phyloP scores from a whole-genome alignment of 2,329 filamentous ascomycete genomes.

The Trichoderma koningiopsis region DNA sequence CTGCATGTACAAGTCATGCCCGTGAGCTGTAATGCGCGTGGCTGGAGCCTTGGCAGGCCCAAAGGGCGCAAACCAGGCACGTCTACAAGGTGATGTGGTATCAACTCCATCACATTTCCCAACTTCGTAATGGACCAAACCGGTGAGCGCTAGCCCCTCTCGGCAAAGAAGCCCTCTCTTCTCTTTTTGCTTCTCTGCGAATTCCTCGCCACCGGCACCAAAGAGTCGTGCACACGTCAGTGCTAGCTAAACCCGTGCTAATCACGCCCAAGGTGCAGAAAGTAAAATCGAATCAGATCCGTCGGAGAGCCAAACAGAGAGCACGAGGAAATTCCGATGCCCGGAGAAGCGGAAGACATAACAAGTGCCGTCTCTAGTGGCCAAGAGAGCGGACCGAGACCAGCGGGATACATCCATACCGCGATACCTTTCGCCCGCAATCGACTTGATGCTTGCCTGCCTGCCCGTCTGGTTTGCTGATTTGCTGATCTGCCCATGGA shows the following conservation, averaged over 20 bases:
- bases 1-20: neutral
- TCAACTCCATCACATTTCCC: neutral
- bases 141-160: neutral
- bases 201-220: constrained; percentile 1
- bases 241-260: neutral
- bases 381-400: neutral
- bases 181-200: neutral
- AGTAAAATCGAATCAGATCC: neutral
- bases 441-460: neutral
- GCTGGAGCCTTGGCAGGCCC: constrained; percentile 3
- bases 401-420: neutral
- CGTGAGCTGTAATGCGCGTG: neutral
- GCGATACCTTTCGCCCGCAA: neutral
- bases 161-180: neutral
- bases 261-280: neutral
- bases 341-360: constrained; percentile 15
- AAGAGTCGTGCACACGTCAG: constrained; percentile 1
- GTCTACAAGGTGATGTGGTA: neutral
- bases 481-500: neutral
- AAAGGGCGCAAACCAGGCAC: neutral
- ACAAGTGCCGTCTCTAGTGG: neutral
- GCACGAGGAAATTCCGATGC: constrained; percentile 9
- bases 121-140: neutral
- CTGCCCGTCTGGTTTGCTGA: neutral
- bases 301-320: neutral